Evolutionary conservation across 176 grass and related monocot genomes (phyloP).

Genomic region (Juncus inflexus): DNA sequence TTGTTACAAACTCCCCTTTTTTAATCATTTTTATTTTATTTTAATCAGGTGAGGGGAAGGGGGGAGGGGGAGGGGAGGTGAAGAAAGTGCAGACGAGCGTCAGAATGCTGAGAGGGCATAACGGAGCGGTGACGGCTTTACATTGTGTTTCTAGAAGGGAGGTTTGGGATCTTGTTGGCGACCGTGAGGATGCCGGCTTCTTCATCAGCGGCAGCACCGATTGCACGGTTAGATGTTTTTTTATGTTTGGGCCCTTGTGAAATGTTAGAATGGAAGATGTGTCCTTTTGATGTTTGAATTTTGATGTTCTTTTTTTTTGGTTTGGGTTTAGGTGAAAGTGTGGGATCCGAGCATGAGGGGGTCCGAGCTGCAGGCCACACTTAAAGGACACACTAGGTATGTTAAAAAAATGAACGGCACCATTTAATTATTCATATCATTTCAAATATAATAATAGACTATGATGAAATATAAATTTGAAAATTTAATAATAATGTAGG

Average conservation of each 20-base stretch:
- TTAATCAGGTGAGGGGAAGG: slow-evolving; percentile 54
- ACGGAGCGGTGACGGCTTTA: slow-evolving; percentile 86
- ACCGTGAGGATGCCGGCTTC: slow-evolving; percentile 99
- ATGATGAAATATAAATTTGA: background rate
- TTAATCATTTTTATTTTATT: slow-evolving; percentile 28
- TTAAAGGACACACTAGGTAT: slow-evolving; percentile 97
- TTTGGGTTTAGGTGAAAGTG: slow-evolving; percentile 77
- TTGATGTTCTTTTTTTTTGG: background rate
- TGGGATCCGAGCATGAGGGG: slow-evolving; percentile 99
- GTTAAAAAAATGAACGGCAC: background rate
- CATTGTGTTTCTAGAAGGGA: slow-evolving; percentile 92
- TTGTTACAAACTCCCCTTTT: background rate
- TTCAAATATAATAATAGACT: slow-evolving; percentile 6
- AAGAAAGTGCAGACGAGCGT: slow-evolving; percentile 95
- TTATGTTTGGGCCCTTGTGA: background rate
- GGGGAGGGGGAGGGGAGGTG: slow-evolving; percentile 50
- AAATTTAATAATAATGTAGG: slow-evolving; percentile 51
- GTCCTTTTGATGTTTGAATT: slow-evolving; percentile 1
- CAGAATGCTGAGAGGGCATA: slow-evolving; percentile 95
- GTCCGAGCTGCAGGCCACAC: slow-evolving; percentile 92
- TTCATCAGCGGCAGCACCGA: slow-evolving; percentile 99
- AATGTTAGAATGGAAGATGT: background rate
- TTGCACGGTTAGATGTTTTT: slow-evolving; percentile 66
- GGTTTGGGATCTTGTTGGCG: slow-evolving; percentile 99
- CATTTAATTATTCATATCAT: too few relatives aligned